Percentiles rank a stretch among this genome's conserved stretches.
Conservation (phyloP, 495 filamentous ascomycete genomes). For the Penicillium canescens region DNA sequence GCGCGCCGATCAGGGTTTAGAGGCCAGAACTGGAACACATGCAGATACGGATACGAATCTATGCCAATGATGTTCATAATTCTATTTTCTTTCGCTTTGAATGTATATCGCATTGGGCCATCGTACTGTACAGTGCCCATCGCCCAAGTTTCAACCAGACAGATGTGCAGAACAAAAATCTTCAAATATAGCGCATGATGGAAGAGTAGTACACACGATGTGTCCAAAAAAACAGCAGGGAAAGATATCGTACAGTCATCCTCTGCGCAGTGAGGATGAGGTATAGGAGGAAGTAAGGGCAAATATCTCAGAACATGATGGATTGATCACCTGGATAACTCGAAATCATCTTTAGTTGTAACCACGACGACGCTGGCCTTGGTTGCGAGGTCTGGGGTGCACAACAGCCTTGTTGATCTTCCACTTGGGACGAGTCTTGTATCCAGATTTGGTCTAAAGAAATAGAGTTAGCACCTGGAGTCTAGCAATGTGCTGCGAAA, state of each 20-base stretch:
- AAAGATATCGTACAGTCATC: conserved; percentile 30
- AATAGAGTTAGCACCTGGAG: conserved; percentile 16
- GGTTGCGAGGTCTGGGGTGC: conserved; percentile 69
- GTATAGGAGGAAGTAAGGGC: conserved; percentile 18
- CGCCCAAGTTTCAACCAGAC: conserved; percentile 16
- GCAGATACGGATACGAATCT: no score
- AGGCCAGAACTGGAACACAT: no score
- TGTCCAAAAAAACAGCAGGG: conserved; percentile 9
- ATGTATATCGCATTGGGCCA: conserved; percentile 17
- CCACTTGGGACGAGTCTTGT: conserved; percentile 82
- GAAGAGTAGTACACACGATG: conserved; percentile 14
- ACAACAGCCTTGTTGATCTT: conserved; percentile 85
- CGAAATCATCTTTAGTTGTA: conserved; percentile 34
- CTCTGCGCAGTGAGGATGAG: conserved; percentile 12
- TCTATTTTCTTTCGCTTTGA: conserved; percentile 11
- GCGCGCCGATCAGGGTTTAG: not conserved
- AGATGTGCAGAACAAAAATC: conserved; percentile 15
- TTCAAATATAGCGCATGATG: conserved; percentile 8
- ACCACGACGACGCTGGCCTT: conserved; percentile 64
- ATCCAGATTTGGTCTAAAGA: conserved; percentile 84
- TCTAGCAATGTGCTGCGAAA: not conserved
- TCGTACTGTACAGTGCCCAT: conserved; percentile 26
- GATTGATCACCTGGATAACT: conserved; percentile 1
- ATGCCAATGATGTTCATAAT: no score
- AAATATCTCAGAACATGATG: conserved; percentile 12